Evolutionary conservation across 106 monocot species (phyloP), one percentile per base, ranked within the genome.

Genomic region (Cymbidium sinense): DNA sequence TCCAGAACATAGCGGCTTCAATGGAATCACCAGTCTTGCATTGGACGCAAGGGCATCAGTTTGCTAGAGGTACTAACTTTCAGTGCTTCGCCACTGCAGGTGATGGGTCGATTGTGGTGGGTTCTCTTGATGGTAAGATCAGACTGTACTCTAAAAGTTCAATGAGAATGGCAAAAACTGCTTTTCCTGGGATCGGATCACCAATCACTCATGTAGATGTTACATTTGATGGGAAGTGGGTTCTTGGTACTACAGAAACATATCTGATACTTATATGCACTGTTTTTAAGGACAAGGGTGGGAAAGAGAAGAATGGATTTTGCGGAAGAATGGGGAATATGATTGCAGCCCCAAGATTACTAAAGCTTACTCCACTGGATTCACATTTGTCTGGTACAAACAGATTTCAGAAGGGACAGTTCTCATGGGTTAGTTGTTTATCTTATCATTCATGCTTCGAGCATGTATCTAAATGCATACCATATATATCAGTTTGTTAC

Each of bases 121-220:
- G 92, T 1, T 92, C 95, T n/a, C 62, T 92, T 2, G 95, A 95
- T 81, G 95, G 95, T 33, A 95, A 90, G 86, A 95, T 95, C 43
- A 80, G 95, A 54, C 79, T 95, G 47, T 95, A 95, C 35, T 91
- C 95, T 0, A 87, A 89, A 65, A 89, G 78, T 69, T 95, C 95
- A 4, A 92, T 95, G 95, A 88, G 95, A 73, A 92, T 92, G 91
- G 95, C 95, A 9, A 95, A 95, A 87, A 95, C 95, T 33, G 88
- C 89, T 13, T 95, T 95, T 51, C 95, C 95, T 0, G 95, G 95
- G 20, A 84, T 95, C 43, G 95, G 95, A 30, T 92, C 91, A 0
- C 89, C 91, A 8, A 88, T 95, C 43, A 95, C 86, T 62, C 89
- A 95, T 79, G 89, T 95, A 29, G 95, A 95, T 85, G 95, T 95